Base-by-base conservation (phyloP, 2,329 filamentous ascomycete genomes). In the Microcera coccophila region DNA sequence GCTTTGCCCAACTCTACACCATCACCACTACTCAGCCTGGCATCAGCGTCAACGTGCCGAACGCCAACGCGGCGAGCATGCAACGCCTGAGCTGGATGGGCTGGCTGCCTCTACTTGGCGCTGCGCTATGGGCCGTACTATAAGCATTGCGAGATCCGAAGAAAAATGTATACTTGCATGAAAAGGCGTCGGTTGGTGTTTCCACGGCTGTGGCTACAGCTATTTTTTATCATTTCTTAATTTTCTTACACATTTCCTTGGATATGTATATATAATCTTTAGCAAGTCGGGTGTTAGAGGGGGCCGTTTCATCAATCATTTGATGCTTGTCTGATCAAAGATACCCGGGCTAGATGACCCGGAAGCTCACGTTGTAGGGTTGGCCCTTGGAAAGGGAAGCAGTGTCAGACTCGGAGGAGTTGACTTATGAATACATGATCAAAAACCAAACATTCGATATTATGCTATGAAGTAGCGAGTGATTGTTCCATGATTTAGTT, bases 1-100 rank as follows among this genome's bases (percentile, higher is more conserved):
- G 78, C 50, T 90, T 93, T 71, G 77, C 86, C 41, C 75, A 84
- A 51, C 73, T 95, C 52, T 96, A 89, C 72, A 82, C 84, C 45
- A 75, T 83, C 57, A 75, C 75, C 39, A 76, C 72, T 20, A 69
- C 68, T 44, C 60, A 64, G 16, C 64, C 71, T 14, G 67, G 66
- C 49, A 55, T 58, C 44, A 57, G 65, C 31, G 52, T 57, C 10
- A 64, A 64, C 48, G 49, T 57, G 33, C 42, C 59, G 37, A 47
- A 62, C 29, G 55, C 61, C 42, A 55, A 56, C 35, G 62, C 63
- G 36, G 49, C 51, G 34, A 37, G 54, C 2, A 34, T 54, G 4
- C 47, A 41, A 4, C 41, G 48, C 4, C 32, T 58, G 5, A 46
- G 51, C 22, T 66, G 63, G 58, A 41, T 64, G 16, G 68, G 70